Base-by-base conservation (phyloP, 2,329 filamentous ascomycete genomes). In the Claviceps citrina region DNA sequence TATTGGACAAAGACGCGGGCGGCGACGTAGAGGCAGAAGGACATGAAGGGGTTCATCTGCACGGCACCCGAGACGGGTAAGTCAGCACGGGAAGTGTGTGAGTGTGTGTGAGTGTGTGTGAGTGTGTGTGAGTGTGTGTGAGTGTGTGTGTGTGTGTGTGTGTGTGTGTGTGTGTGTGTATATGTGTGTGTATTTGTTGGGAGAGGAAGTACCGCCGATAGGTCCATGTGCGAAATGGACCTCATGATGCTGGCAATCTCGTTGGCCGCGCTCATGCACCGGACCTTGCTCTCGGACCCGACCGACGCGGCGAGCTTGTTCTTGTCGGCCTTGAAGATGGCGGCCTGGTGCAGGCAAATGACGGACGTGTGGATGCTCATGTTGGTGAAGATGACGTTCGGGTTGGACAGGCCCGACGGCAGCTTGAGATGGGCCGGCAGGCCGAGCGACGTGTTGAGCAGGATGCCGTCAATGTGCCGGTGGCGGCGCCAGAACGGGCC, bases 351-450 rank as follows among this genome's bases (percentile, higher is more conserved):
- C n/a, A 98, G 66, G 57, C 89, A 96, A 40, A 98, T 96, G 1
- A 85, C 86, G 1, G 87, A 93, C 0, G 91, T 94, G 56, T 96
- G 87, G 25, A 98, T 85, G 54, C 84, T 86, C 85, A 98, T 94
- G 52, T 96, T 96, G 42, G 83, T 77, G 56, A 95, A 96, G 4
- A 96, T 77, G 40, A 89, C 77, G 47, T 95, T 96, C 3, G 86
- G 73, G 52, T 87, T 81, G 13, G 68, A 64, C 26, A 94, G 63
- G 0, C 84, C 85, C 13, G 65, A 63, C 0, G 91, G 86, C 25
- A 96, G 66, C 49, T 89, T 84, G 25, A 96, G 69, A 47, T 82
- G 71, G 26, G 74, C 70, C 0, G 91, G 89, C n/a, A 96, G 66
- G 31, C 79, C 81, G 15, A 96, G 71, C 0, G 84, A 80, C 0